Conservation (phyloP, 139 green algal species). For the Chloropicon primus region DNA sequence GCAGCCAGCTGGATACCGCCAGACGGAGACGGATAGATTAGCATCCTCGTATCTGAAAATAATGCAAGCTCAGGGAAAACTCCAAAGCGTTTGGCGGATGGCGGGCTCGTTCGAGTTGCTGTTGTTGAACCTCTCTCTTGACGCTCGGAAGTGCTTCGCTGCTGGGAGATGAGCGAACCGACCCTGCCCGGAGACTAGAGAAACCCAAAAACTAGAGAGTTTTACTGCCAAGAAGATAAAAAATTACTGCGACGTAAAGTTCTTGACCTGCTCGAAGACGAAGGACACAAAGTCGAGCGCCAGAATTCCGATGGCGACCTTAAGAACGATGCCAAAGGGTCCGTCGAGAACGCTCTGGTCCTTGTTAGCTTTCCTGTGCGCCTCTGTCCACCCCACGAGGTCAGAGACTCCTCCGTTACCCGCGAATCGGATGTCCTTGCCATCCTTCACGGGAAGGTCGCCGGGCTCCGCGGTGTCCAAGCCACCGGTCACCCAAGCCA, state of each 20-base stretch:
- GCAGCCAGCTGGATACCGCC: too few relatives aligned
- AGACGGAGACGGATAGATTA: too few relatives aligned
- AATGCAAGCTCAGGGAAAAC: too few relatives aligned
- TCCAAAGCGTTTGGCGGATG: too few relatives aligned
- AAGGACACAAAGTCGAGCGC: conserved; percentile 10
- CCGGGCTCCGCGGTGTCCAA: conserved; percentile 61
- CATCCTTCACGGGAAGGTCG: conserved; percentile 39
- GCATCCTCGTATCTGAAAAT: too few relatives aligned
- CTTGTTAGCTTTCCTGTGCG: conserved; percentile 46
- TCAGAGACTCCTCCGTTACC: conserved; percentile 76
- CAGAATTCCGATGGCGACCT: background rate
- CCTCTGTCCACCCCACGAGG: conserved; percentile 73
- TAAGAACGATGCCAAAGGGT: conserved; percentile 26
- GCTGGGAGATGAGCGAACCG: too few relatives aligned
- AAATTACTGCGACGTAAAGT: background rate
- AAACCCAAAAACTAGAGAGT: background rate
- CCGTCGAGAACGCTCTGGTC: conserved; percentile 25
- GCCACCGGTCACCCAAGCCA: conserved; percentile 87
- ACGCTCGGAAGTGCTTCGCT: too few relatives aligned
- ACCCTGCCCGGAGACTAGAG: too few relatives aligned
- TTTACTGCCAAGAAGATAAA: background rate
- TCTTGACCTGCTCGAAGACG: background rate
- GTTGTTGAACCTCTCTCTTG: too few relatives aligned
- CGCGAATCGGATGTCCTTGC: conserved; percentile 42
- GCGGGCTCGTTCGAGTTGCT: too few relatives aligned